A percentile compares a stretch with the other conserved stretches of the same genome.
These are phyloP conservation scores for Verticillium nubilum DNA, from an alignment of 2,329 filamentous ascomycete genomes.

Conservation along the genomic window DNA sequence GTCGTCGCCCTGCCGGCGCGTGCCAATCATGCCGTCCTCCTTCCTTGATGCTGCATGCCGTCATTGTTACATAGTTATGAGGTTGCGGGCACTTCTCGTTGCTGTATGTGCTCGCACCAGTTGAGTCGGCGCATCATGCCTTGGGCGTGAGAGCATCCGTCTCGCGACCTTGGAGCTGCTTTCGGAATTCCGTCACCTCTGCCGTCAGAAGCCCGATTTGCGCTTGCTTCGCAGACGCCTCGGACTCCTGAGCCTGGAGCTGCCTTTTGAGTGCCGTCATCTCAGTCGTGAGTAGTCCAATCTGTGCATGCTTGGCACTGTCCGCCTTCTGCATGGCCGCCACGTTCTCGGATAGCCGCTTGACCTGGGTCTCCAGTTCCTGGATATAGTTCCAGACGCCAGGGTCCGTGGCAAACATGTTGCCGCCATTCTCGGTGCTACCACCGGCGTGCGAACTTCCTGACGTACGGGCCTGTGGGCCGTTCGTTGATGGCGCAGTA, in stretches of 20 bases:
- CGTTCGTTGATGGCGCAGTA: neutral
- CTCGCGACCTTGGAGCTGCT: constrained; percentile 2
- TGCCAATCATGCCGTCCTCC: constrained; percentile 1
- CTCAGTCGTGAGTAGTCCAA: constrained; percentile 27
- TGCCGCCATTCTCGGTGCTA: constrained; percentile 57
- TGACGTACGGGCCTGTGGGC: neutral
- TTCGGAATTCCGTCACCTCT: constrained; percentile 1
- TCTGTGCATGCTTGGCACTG: constrained; percentile 28
- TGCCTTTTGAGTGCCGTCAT: constrained; percentile 26
- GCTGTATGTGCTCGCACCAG: neutral
- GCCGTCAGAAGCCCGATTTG: constrained; percentile 4
- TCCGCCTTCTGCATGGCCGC: constrained; percentile 33
- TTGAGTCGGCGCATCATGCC: neutral
- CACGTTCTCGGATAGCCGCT: constrained; percentile 35
- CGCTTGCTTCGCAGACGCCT: constrained; percentile 5
- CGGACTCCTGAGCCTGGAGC: constrained; percentile 16
- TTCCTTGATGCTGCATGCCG: constrained; percentile 6
- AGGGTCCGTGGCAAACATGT: constrained; percentile 59
- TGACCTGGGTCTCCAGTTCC: constrained; percentile 57
- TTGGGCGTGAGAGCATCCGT: neutral
- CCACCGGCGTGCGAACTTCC: constrained; percentile 28
- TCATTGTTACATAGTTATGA: constrained; percentile 11
- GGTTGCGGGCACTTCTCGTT: neutral
- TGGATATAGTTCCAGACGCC: constrained; percentile 71
- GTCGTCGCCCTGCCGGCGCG: constrained; percentile 5